phyloP scores from a whole-genome alignment of 2,329 filamentous ascomycete species.

The Dactylonectria macrodidyma region DNA sequence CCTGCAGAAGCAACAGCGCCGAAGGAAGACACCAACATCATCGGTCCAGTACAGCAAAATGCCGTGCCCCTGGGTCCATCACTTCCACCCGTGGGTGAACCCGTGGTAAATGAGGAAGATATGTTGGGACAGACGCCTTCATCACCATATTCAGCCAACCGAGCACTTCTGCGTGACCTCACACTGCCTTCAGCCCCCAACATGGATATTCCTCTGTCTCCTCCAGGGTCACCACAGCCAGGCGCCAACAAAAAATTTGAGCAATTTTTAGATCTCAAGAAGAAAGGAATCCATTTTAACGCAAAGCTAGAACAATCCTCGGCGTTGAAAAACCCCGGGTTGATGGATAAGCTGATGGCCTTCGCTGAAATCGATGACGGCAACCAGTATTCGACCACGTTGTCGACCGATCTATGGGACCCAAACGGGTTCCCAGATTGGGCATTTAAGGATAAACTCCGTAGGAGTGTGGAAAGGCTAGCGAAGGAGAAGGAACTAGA shows the following conservation, averaged over 20 bases:
- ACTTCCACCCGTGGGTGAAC: constrained; percentile 51
- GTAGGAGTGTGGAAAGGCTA: constrained; percentile 63
- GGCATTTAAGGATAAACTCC: constrained; percentile 67
- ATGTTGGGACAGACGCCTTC: constrained; percentile 52
- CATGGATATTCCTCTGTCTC: constrained; percentile 82
- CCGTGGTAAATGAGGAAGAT: constrained; percentile 40
- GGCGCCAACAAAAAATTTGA: constrained; percentile 76
- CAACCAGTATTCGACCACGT: constrained; percentile 77
- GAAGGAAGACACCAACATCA: constrained; percentile 32
- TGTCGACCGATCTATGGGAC: constrained; percentile 71
- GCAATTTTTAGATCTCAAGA: constrained; percentile 84
- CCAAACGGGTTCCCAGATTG: constrained; percentile 68
- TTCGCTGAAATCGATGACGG: constrained; percentile 70
- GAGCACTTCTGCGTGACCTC: constrained; percentile 77
- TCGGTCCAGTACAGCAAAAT: constrained; percentile 51
- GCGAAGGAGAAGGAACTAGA: constrained; percentile 62
- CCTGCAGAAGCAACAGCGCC: constrained; percentile 25
- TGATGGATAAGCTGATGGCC: constrained; percentile 80
- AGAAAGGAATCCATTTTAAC: constrained; percentile 84
- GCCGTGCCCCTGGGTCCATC: constrained; percentile 57
- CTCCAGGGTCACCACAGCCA: constrained; percentile 71
- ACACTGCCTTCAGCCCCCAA: constrained; percentile 82
- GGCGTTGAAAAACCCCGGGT: constrained; percentile 79
- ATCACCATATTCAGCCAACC: constrained; percentile 79
- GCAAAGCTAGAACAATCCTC: constrained; percentile 77